Conservation (phyloP, 202 grass and related monocot species). For the Schoenoplectus tabernaemontani region DNA sequence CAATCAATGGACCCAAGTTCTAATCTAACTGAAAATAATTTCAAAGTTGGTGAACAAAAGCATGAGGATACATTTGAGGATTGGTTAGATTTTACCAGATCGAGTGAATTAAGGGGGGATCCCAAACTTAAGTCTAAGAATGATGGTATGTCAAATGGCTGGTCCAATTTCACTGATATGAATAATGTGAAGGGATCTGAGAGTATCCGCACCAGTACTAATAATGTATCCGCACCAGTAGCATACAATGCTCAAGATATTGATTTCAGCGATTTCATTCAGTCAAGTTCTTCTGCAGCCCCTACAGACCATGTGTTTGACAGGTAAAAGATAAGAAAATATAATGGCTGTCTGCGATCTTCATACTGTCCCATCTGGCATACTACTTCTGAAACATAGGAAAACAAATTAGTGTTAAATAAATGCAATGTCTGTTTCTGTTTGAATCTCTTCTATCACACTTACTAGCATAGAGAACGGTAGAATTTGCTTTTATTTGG, state of each 20-base stretch:
- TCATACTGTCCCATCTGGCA: neutral
- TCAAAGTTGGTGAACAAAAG: conserved; percentile 30
- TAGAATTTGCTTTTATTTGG: neutral
- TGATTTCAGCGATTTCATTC: conserved; percentile 34
- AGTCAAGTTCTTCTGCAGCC: conserved; percentile 21
- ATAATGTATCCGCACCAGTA: conserved; percentile 18
- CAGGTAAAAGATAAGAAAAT: conserved; percentile 13
- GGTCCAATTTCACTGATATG: conserved; percentile 58
- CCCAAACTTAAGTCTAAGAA: conserved; percentile 27
- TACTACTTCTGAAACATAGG: neutral
- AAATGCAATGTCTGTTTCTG: neutral
- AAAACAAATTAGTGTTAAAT: neutral
- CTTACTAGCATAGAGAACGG: neutral
- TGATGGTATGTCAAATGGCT: conserved; percentile 38
- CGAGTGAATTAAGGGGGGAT: conserved; percentile 21
- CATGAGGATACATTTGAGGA: conserved; percentile 38
- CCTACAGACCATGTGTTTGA: neutral
- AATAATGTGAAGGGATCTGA: conserved; percentile 22
- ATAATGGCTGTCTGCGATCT: neutral
- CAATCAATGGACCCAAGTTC: conserved; percentile 35
- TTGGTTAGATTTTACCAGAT: conserved; percentile 54
- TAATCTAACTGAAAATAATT: conserved; percentile 15
- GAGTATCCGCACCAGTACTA: conserved; percentile 36
- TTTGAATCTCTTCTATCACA: neutral
- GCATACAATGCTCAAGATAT: conserved; percentile 20